Evolutionary conservation across 1,139 yeast genomes (phyloP), one percentile per base, ranked within the genome.

Genomic region (Geotrichum carabidarum): DNA sequence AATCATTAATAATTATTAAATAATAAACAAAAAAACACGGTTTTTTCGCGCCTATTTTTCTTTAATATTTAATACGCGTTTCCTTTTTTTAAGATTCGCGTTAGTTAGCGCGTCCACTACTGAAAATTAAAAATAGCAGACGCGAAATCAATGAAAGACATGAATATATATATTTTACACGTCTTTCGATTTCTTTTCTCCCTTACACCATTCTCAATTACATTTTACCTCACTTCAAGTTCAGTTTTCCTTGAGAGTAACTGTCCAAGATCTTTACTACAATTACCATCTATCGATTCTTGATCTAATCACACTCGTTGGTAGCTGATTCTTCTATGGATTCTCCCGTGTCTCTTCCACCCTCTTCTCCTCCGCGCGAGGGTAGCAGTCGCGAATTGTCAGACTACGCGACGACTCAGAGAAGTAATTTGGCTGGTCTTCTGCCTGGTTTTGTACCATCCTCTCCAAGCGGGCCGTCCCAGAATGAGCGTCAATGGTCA

Each of bases 311-410:
- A 22, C 27, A 22, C 27, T 3, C 27, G 27, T 22, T 22, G 27
- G 27, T 22, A 22, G 4, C 27, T 22, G 27, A 5, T 5, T 22
- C 5, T 22, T 22, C 27, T 14, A 51, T 51, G 55, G 55, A 51
- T 7, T 51, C 51, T 36, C 47, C 47, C 14, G 36, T 44, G 9
- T 50, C 49, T 36, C 59, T 56, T 32, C 60, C 60, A 22, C 60
- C 60, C 4, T 58, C 61, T 1, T 53, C 61, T 17, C 61, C 61
- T 11, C 61, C 61, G 12, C 27, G 27, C 5, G 27, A 22, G 27
- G 27, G 27, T 5, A 22, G 27, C 27, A 22, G 27, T 22, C 27
- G 27, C 27, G 27, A 22, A 5, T 5, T 22, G 27, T 22, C 27
- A 22, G 27, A 22, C 5, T 22, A 22, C 27, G 27, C 27, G 27